Evolutionary conservation across 257 asterid genomes (phyloP).

Genomic region (Thymus mandschuricus): DNA sequence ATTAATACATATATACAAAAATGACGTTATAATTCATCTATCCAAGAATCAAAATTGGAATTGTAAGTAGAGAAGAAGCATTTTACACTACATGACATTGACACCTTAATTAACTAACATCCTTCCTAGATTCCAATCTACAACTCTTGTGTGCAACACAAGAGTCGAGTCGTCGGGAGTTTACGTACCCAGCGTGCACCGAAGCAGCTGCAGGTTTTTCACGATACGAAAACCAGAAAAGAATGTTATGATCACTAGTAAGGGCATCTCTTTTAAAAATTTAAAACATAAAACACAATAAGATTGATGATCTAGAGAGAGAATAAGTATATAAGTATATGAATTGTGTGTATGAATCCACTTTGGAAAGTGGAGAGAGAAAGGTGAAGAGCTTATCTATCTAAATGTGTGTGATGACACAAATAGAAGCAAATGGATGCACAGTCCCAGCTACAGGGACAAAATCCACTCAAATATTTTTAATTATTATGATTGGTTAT

Average conservation of each 20-base stretch:
- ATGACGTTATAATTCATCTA: slow-evolving; percentile 7
- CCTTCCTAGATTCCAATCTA: slow-evolving; percentile 13
- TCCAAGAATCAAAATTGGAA: slow-evolving; percentile 18
- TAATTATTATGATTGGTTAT: no score
- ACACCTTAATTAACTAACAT: slow-evolving; percentile 5
- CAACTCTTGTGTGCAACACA: neutral
- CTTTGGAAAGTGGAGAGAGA: slow-evolving; percentile 7
- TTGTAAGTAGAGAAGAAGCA: neutral
- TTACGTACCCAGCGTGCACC: no score
- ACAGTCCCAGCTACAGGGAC: slow-evolving; percentile 35
- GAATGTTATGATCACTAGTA: no score
- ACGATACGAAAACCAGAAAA: no score
- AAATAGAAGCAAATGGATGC: slow-evolving; percentile 5
- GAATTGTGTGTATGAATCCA: neutral
- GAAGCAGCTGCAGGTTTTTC: no score
- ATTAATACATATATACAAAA: neutral
- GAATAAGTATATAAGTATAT: neutral
- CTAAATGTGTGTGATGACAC: neutral
- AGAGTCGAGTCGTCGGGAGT: no score
- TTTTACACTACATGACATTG: neutral
- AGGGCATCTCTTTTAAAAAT: no score
- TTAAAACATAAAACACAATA: no score
- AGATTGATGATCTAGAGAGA: neutral
- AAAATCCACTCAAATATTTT: slow-evolving; percentile 30
- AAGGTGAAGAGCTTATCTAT: neutral